These are phyloP conservation scores for Aspergillus taichungensis DNA, from an alignment of 495 filamentous ascomycete genomes.

Conservation along the genomic window DNA sequence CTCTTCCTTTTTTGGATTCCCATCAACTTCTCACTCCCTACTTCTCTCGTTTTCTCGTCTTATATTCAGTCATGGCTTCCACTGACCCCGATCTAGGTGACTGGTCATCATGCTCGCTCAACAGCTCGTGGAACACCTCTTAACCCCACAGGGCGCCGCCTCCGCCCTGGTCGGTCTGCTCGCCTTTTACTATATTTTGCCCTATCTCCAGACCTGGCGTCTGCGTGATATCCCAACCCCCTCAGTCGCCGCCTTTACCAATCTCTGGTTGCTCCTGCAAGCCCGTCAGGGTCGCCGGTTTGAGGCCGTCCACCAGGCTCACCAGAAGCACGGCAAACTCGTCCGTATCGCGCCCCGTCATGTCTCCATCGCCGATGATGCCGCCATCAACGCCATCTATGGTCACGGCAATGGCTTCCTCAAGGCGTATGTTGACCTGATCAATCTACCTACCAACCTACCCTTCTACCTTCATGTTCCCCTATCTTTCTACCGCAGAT, in stretches of 20 bases:
- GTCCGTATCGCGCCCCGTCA: slow-evolving; percentile 54
- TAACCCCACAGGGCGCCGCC: slow-evolving; percentile 47
- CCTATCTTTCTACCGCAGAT: not conserved
- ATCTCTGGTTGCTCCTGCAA: slow-evolving; percentile 70
- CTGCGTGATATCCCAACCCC: slow-evolving; percentile 62
- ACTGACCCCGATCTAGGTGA: not conserved
- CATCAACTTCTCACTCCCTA: too few species aligned
- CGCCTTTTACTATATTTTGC: slow-evolving; percentile 55
- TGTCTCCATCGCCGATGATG: slow-evolving; percentile 50
- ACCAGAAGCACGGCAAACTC: slow-evolving; percentile 59
- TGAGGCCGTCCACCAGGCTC: slow-evolving; percentile 56
- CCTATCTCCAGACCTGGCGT: slow-evolving; percentile 57
- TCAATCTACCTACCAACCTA: too few species aligned
- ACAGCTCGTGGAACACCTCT: slow-evolving; percentile 13
- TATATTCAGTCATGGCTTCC: too few species aligned
- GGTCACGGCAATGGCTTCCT: slow-evolving; percentile 66
- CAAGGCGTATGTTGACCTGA: slow-evolving; percentile 47
- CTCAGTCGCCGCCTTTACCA: slow-evolving; percentile 57
- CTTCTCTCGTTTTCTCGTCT: too few species aligned
- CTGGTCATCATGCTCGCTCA: slow-evolving; percentile 5
- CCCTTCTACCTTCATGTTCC: not conserved
- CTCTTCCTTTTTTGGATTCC: too few species aligned
- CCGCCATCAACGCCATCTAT: slow-evolving; percentile 48
- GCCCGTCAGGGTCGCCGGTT: slow-evolving; percentile 60
- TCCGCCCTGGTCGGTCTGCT: slow-evolving; percentile 47